These are phyloP conservation scores for Kwoniella dendrophila DNA, from an alignment of 768 basidiomycete genomes.

Conservation along the genomic window DNA sequence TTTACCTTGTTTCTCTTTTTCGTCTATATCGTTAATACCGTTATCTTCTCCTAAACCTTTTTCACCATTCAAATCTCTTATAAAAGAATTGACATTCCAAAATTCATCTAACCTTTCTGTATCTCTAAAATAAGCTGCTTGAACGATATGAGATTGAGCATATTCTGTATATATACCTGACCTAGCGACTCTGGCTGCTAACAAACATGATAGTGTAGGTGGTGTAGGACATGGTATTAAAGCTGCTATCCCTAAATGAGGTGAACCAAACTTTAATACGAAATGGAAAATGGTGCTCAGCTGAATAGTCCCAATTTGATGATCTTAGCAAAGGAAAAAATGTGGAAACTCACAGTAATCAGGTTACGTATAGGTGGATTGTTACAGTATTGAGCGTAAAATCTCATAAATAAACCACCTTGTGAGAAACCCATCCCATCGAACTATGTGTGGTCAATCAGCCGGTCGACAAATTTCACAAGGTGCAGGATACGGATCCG, in stretches of 20 bases:
- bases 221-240: conserved; percentile 57
- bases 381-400: conserved; percentile 56
- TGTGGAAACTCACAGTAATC: conserved; percentile 54
- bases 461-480: too few relatives aligned
- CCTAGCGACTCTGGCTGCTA: conserved; percentile 51
- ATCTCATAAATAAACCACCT: conserved; percentile 57
- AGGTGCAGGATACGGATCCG: background rate
- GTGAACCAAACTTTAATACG: conserved; percentile 53
- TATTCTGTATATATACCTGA: conserved; percentile 52
- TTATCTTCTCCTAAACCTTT: conserved; percentile 32
- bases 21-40: conserved; percentile 2
- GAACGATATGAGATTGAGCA: conserved; percentile 51
- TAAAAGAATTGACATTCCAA: conserved; percentile 46
- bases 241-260: conserved; percentile 55
- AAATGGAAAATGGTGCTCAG: background rate
- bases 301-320: background rate
- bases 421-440: conserved; percentile 59
- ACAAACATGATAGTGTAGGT: conserved; percentile 49
- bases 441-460: conserved; percentile 37
- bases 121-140: conserved; percentile 59
- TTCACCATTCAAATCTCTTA: conserved; percentile 57
- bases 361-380: conserved; percentile 53
- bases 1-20: conserved; percentile 16
- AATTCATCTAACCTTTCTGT: conserved; percentile 55
- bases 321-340: background rate